Conservation (phyloP, 108 stramenopile species). For the Pseudonitzschia multistriata region DNA sequence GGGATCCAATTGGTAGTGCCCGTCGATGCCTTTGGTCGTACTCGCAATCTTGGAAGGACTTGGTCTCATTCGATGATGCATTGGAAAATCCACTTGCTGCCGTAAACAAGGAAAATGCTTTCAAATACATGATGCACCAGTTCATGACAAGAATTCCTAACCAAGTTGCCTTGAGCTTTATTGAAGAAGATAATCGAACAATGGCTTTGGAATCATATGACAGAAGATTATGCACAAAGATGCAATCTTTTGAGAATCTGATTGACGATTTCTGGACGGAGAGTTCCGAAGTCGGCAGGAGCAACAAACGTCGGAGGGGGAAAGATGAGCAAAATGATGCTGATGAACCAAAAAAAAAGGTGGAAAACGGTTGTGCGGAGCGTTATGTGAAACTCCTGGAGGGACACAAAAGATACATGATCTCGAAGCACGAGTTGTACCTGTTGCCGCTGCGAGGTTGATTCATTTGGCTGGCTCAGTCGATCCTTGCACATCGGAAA, state of each 20-base stretch:
- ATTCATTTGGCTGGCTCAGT: neutral
- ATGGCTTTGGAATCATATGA: neutral
- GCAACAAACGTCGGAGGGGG: neutral
- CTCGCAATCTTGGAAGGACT: slow-evolving; percentile 1
- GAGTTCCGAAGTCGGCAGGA: neutral
- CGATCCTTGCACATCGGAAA: no score
- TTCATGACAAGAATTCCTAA: slow-evolving; percentile 6
- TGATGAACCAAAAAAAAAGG: neutral
- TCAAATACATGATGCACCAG: neutral
- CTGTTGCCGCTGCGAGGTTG: slow-evolving; percentile 4
- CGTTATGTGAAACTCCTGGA: neutral
- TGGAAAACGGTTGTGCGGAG: neutral
- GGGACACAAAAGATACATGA: slow-evolving; percentile 2
- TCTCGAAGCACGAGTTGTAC: slow-evolving; percentile 12
- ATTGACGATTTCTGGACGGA: slow-evolving; percentile 8
- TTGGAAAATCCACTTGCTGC: neutral
- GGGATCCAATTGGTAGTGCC: neutral
- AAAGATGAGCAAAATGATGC: neutral
- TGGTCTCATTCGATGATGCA: neutral
- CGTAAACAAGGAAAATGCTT: neutral
- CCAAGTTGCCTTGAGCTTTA: slow-evolving; percentile 5
- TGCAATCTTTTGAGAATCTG: neutral
- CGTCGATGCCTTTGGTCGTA: slow-evolving; percentile 4
- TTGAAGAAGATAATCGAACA: neutral
- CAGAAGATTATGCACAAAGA: neutral